phyloP scores from a whole-genome alignment of 2,329 filamentous ascomycete genomes.

The Dothistroma pini region DNA sequence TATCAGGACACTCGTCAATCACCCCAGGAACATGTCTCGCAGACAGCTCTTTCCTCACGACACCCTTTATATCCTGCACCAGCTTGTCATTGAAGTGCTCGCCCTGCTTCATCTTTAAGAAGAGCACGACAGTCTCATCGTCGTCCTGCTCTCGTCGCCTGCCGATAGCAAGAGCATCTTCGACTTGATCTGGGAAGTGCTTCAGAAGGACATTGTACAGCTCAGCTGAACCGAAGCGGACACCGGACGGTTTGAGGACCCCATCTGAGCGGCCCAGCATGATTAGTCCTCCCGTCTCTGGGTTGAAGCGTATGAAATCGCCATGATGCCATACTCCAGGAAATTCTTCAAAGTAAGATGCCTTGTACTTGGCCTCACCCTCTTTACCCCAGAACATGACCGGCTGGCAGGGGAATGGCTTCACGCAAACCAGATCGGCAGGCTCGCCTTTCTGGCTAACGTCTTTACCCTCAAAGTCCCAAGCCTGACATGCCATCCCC shows the following conservation, averaged over 20 bases:
- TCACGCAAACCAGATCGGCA: conserved; percentile 82
- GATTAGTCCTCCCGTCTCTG: conserved; percentile 68
- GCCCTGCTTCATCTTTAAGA: conserved; percentile 69
- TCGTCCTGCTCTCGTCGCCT: conserved; percentile 65
- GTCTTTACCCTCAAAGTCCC: conserved; percentile 53
- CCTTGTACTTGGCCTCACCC: conserved; percentile 72
- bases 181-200: conserved; percentile 72
- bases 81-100: conserved; percentile 58
- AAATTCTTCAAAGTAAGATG: conserved; percentile 87
- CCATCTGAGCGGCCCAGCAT: conserved; percentile 95
- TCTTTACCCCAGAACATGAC: conserved; percentile 78
- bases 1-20: conserved; percentile 77
- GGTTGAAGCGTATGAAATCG: conserved; percentile 76
- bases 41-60: conserved; percentile 74
- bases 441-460: conserved; percentile 62
- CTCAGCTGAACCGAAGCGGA: conserved; percentile 89
- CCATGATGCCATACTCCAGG: conserved; percentile 83
- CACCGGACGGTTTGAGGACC: conserved; percentile 85
- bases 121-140: conserved; percentile 85
- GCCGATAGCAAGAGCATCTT: conserved; percentile 86
- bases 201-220: conserved; percentile 92
- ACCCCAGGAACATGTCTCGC: conserved; percentile 84
- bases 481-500: conserved; percentile 50
- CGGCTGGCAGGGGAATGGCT: conserved; percentile 86
- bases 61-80: conserved; percentile 59